Percentiles rank a stretch among this genome's conserved stretches.
Conservation (phyloP, 768 basidiomycete genomes). For the Amanita exitialis region DNA sequence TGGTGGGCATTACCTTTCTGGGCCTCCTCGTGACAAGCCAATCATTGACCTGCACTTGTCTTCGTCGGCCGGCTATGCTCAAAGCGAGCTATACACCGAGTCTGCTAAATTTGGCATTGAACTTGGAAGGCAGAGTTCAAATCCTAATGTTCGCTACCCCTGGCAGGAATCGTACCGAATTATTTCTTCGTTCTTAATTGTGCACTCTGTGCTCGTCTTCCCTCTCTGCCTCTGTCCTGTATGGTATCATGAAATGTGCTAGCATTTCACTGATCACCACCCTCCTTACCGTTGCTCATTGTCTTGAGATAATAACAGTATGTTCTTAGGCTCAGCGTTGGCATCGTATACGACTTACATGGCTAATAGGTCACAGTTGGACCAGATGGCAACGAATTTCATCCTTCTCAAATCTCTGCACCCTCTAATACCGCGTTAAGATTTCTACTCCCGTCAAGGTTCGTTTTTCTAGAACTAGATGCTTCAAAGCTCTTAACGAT, state of each 20-base stretch:
- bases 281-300: not conserved
- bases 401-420: slow-evolving; percentile 22
- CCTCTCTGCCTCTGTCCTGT: not conserved
- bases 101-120: not conserved
- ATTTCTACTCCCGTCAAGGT: slow-evolving; percentile 31
- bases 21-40: not conserved
- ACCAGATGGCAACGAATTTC: slow-evolving; percentile 27
- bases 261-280: not conserved
- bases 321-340: not conserved
- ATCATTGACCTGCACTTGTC: not conserved
- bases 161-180: not conserved
- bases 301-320: not conserved
- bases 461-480: slow-evolving; percentile 5
- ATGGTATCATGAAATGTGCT: not conserved
- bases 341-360: not conserved
- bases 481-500: not conserved
- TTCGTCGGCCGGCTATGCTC: not conserved
- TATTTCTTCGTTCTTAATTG: not conserved
- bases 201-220: not conserved
- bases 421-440: slow-evolving; percentile 22
- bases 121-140: not conserved
- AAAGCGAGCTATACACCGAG: not conserved
- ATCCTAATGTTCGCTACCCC: not conserved
- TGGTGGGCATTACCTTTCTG: not conserved
- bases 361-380: slow-evolving; percentile 26